phyloP scores from a whole-genome alignment of 805 yeast genomes.

The Tetrapisispora phaffii region DNA sequence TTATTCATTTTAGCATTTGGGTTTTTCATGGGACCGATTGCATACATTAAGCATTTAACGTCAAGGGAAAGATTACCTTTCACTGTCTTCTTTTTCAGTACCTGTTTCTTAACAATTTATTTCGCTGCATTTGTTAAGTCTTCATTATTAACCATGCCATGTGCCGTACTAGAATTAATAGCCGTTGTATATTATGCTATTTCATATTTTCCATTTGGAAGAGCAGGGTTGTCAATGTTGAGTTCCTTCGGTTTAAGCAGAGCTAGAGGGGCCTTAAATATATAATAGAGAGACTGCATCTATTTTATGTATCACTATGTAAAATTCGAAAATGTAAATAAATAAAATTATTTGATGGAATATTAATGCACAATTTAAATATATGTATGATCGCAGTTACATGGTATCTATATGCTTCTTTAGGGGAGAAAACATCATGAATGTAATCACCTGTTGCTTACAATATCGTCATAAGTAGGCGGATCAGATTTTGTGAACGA shows the following conservation, averaged over 20 bases:
- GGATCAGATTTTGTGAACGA: constrained; percentile 16
- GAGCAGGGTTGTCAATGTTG: constrained; percentile 56
- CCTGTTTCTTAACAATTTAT: constrained; percentile 69
- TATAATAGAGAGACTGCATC: constrained; percentile 8
- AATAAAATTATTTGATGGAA: neutral
- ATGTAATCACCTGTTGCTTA: neutral
- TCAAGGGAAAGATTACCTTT: constrained; percentile 73
- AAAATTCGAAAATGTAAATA: neutral
- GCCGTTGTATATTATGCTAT: constrained; percentile 86
- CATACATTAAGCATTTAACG: constrained; percentile 61
- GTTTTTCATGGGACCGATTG: constrained; percentile 83
- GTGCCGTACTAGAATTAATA: constrained; percentile 66
- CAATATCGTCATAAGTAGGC: constrained; percentile 26
- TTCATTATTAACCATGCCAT: constrained; percentile 64
- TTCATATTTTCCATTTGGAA: constrained; percentile 94
- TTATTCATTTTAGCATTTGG: constrained; percentile 86
- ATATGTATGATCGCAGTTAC: no score
- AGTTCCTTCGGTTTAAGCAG: constrained; percentile 48
- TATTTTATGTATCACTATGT: neutral
- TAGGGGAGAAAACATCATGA: no score
- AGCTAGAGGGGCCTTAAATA: constrained; percentile 34
- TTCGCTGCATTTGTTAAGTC: constrained; percentile 60
- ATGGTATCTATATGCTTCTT: no score
- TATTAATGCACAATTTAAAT: no score
- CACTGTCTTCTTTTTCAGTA: constrained; percentile 68